phyloP scores from a whole-genome alignment of 108 stramenopile species.

The Cylindrotheca fusiformis region DNA sequence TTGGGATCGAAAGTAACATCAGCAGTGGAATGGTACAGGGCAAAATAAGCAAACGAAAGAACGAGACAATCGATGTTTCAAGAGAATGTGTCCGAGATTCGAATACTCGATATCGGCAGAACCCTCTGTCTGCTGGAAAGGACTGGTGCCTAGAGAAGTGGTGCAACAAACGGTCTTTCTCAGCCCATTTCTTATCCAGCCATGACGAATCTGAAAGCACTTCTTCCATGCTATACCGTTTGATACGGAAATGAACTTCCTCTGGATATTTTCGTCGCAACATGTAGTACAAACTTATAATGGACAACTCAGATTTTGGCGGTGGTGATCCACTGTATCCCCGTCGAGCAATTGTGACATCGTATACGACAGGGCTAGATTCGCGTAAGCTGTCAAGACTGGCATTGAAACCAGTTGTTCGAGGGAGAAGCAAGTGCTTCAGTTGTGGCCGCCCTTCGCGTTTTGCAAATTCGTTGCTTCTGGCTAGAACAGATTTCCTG shows the following conservation, averaged over 20 bases:
- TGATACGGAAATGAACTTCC: slow-evolving; percentile 65
- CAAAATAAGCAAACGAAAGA: slow-evolving; percentile 36
- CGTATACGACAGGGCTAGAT: slow-evolving; percentile 70
- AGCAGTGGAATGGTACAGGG: slow-evolving; percentile 54
- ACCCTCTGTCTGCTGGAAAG: slow-evolving; percentile 63
- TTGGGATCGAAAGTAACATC: slow-evolving; percentile 46
- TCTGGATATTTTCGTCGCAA: slow-evolving; percentile 37
- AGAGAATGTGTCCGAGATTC: slow-evolving; percentile 41
- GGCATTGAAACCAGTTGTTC: slow-evolving; percentile 75
- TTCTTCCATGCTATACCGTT: slow-evolving; percentile 72
- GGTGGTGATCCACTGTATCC: slow-evolving; percentile 45
- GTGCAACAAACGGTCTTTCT: slow-evolving; percentile 65
- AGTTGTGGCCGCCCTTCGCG: slow-evolving; percentile 73
- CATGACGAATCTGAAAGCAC: slow-evolving; percentile 64
- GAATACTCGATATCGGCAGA: slow-evolving; percentile 42
- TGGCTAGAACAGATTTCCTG: slow-evolving; percentile 50
- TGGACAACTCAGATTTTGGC: slow-evolving; percentile 25
- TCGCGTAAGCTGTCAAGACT: slow-evolving; percentile 61
- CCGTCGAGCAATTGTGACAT: slow-evolving; percentile 64
- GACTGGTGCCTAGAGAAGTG: slow-evolving; percentile 51
- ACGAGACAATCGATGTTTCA: slow-evolving; percentile 39
- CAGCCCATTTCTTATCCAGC: slow-evolving; percentile 81
- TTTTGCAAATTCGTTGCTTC: slow-evolving; percentile 72
- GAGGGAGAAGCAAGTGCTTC: slow-evolving; percentile 67
- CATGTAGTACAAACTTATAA: slow-evolving; percentile 34